Evolutionary conservation across 768 basidiomycete genomes (phyloP).

Genomic region (Boletus edulis): DNA sequence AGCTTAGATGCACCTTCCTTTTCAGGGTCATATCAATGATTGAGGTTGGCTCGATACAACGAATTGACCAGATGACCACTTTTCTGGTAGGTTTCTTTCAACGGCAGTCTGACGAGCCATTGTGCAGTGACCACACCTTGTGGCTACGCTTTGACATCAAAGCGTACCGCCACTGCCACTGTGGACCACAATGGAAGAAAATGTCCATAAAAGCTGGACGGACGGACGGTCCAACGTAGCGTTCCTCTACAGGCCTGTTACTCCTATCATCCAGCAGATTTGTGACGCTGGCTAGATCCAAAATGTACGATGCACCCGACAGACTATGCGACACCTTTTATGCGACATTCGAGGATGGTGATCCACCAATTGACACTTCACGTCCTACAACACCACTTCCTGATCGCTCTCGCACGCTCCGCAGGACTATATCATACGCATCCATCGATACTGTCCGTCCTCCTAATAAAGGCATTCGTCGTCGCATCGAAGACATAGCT

Average conservation of each 20-base stretch:
- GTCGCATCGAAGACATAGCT: conserved; percentile 11
- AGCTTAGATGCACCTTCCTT: too few species aligned
- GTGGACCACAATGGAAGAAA: conserved; percentile 8
- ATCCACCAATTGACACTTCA: neutral
- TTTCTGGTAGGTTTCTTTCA: neutral
- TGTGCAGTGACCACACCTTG: neutral
- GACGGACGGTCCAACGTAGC: neutral
- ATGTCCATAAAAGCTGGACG: conserved; percentile 1
- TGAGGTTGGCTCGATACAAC: too few species aligned
- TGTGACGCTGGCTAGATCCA: neutral
- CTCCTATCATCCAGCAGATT: neutral
- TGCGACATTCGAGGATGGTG: neutral
- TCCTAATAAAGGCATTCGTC: conserved; percentile 10
- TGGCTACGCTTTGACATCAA: conserved; percentile 4
- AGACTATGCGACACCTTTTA: neutral
- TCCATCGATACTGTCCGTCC: conserved; percentile 18
- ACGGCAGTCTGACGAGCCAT: neutral
- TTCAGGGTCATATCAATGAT: too few species aligned
- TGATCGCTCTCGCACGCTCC: conserved; percentile 5
- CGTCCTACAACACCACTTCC: conserved; percentile 3
- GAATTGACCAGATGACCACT: too few species aligned
- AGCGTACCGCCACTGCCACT: conserved; percentile 1
- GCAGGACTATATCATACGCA: conserved; percentile 17
- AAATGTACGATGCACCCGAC: conserved; percentile 1
- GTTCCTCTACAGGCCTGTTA: neutral